These are phyloP conservation scores for Naumovozyma dairenensis DNA, from an alignment of 805 yeast genomes.

Conservation along the genomic window DNA sequence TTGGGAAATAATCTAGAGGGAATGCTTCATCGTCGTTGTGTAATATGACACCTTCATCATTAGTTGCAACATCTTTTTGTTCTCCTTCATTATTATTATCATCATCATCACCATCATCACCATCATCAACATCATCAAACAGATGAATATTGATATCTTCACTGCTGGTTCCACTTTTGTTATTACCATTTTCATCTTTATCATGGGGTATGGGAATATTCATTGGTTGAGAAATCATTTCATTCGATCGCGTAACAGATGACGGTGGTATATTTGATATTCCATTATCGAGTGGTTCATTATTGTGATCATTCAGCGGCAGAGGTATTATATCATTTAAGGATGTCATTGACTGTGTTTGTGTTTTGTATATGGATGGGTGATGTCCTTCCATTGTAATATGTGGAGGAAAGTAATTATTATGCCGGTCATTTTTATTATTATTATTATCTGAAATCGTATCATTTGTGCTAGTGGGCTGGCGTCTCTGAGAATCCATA, in stretches of 20 bases:
- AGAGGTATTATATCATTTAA: too few species aligned
- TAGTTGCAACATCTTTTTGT: not conserved
- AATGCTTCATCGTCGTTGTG: slow-evolving; percentile 51
- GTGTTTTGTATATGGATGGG: too few species aligned
- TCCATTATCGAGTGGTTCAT: slow-evolving; percentile 1
- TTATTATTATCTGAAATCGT: too few species aligned
- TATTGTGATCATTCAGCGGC: too few species aligned
- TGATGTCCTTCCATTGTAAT: too few species aligned
- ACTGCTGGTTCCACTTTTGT: not conserved
- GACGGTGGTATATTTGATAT: slow-evolving; percentile 1
- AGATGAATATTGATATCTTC: not conserved
- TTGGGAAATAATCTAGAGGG: slow-evolving; percentile 59
- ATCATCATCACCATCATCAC: slow-evolving; percentile 4
- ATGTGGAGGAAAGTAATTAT: too few species aligned
- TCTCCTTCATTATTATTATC: too few species aligned
- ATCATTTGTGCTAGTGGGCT: too few species aligned
- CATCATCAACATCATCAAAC: too few species aligned
- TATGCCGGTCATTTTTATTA: not conserved
- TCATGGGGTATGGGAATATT: not conserved
- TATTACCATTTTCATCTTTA: not conserved
- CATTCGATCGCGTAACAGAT: too few species aligned
- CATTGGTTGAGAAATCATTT: too few species aligned
- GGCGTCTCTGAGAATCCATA: slow-evolving; percentile 14
- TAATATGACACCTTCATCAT: not conserved
- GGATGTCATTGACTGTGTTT: too few species aligned